Evolutionary conservation across 23 red algal genomes (phyloP).

Genomic region (Pyropia yezoensis): DNA sequence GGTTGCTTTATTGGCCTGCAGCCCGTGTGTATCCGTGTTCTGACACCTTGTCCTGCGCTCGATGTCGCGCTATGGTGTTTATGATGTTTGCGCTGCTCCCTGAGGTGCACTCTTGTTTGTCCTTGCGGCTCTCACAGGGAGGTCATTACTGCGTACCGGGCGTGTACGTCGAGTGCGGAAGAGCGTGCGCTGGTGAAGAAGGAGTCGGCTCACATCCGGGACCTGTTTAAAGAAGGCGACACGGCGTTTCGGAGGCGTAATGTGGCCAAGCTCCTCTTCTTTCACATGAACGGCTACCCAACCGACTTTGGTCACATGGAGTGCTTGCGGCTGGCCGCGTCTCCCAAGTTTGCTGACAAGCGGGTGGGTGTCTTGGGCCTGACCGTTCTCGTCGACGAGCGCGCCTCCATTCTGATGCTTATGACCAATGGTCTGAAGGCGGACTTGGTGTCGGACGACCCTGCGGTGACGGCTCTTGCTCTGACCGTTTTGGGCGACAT

Average conservation of each 20-base stretch:
- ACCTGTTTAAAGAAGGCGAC: slow-evolving; percentile 89
- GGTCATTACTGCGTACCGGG: slow-evolving; percentile 80
- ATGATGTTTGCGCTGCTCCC: not conserved
- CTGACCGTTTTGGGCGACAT: slow-evolving; percentile 80
- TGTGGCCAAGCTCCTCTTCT: slow-evolving; percentile 93
- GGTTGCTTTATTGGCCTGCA: no score
- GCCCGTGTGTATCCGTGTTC: not conserved
- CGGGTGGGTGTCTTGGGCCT: slow-evolving; percentile 88
- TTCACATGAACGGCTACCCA: slow-evolving; percentile 96
- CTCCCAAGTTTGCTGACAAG: slow-evolving; percentile 89
- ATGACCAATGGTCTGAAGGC: slow-evolving; percentile 73
- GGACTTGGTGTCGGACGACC: slow-evolving; percentile 71
- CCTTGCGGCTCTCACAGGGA: slow-evolving; percentile 20
- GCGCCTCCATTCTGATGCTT: slow-evolving; percentile 73
- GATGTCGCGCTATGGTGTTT: not conserved
- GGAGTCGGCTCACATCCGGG: slow-evolving; percentile 93
- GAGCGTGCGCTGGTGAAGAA: slow-evolving; percentile 98
- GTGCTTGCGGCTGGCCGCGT: slow-evolving; percentile 89
- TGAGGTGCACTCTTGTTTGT: not conserved
- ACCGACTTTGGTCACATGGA: slow-evolving; percentile 94
- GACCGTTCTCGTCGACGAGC: slow-evolving; percentile 84
- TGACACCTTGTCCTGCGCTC: not conserved
- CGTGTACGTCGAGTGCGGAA: slow-evolving; percentile 69
- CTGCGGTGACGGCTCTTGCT: slow-evolving; percentile 68
- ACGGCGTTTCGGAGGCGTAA: slow-evolving; percentile 83